phyloP scores from a whole-genome alignment of 176 grass and related monocot species.

The Ananas comosus region DNA sequence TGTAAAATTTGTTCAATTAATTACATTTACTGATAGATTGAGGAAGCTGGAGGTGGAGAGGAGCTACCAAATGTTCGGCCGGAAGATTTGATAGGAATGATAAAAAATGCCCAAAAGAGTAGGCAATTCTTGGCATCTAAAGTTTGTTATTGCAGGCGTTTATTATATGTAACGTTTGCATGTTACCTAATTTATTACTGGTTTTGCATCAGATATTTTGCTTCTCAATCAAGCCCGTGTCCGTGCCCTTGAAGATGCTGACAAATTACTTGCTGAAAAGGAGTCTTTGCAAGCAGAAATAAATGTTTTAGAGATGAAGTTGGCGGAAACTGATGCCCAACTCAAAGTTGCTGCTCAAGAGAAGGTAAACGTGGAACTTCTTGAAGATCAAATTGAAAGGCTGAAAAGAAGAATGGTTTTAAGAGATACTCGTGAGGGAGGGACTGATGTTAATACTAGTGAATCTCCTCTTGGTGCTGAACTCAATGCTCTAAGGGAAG shows the following conservation, averaged over 20 bases:
- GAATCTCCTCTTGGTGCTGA: conserved; percentile 29
- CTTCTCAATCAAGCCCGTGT: conserved; percentile 90
- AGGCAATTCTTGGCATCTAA: conserved; percentile 21
- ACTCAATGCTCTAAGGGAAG: conserved; percentile 42
- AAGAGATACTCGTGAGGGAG: conserved; percentile 17
- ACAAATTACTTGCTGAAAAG: conserved; percentile 85
- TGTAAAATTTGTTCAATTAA: not conserved
- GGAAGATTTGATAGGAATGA: conserved; percentile 69
- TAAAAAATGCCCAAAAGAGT: conserved; percentile 75
- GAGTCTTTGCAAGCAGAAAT: conserved; percentile 60
- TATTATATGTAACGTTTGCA: conserved; percentile 6
- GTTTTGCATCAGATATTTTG: conserved; percentile 67
- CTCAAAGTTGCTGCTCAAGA: conserved; percentile 38
- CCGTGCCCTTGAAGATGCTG: conserved; percentile 49
- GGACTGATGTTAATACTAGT: conserved; percentile 11
- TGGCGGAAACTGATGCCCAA: conserved; percentile 43
- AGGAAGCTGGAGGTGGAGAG: conserved; percentile 32
- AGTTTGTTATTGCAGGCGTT: conserved; percentile 13
- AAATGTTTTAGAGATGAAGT: conserved; percentile 50
- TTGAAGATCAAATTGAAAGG: conserved; percentile 30
- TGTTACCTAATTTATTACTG: conserved; percentile 9
- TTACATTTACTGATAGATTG: conserved; percentile 22
- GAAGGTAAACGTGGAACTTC: conserved; percentile 26
- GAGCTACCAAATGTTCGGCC: conserved; percentile 31
- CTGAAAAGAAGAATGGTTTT: conserved; percentile 28